Conservation (phyloP, 805 yeast species). For the Yamadazyma nakazawae region DNA sequence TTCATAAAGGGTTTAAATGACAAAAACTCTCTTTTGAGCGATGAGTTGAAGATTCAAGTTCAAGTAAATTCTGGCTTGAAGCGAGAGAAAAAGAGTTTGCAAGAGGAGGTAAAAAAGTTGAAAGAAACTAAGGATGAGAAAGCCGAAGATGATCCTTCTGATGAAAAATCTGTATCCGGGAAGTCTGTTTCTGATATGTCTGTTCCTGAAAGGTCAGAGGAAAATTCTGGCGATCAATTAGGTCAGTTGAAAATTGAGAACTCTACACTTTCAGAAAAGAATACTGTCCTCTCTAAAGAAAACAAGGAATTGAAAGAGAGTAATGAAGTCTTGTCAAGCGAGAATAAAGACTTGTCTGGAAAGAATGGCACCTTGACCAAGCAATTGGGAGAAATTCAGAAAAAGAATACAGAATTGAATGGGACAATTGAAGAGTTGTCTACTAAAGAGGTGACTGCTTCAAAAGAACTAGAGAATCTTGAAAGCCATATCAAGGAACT, state of each 20-base stretch:
- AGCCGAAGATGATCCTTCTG: background rate
- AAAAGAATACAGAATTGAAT: background rate
- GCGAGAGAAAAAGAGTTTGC: conserved; percentile 12
- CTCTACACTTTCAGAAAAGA: background rate
- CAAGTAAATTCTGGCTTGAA: conserved; percentile 25
- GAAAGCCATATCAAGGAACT: too few relatives aligned
- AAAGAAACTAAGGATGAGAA: background rate
- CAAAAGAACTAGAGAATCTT: background rate
- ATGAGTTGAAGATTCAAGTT: conserved; percentile 56
- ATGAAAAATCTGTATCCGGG: background rate
- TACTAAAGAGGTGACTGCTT: background rate
- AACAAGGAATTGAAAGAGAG: conserved; percentile 1
- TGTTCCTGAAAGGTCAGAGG: background rate
- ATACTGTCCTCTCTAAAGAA: background rate
- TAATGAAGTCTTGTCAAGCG: background rate
- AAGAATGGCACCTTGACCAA: background rate
- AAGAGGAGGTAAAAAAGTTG: conserved; percentile 8
- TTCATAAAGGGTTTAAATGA: conserved; percentile 62
- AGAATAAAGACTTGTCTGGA: background rate
- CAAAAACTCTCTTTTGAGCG: conserved; percentile 57
- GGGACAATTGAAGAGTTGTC: background rate
- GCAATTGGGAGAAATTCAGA: background rate
- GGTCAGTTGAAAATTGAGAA: background rate
- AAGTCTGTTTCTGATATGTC: background rate
- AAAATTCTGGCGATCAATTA: background rate